phyloP scores from a whole-genome alignment of 345 rosid genomes.

The Crucihimalaya himalaica region DNA sequence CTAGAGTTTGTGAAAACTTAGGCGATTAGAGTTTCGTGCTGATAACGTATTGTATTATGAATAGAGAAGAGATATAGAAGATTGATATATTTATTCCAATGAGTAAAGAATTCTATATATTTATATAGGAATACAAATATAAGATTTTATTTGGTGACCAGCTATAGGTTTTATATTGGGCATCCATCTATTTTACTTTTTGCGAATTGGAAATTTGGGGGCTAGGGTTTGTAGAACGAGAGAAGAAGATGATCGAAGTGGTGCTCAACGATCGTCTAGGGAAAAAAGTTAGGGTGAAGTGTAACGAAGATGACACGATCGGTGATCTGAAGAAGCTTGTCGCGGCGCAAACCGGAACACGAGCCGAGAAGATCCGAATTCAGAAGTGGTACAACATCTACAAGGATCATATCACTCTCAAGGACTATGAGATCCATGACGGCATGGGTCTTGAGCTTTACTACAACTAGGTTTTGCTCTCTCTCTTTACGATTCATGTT shows the following conservation, averaged over 20 bases:
- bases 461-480: slow-evolving; percentile 49
- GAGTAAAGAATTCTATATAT: too few relatives aligned
- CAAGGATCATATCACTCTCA: slow-evolving; percentile 75
- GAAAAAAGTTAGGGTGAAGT: slow-evolving; percentile 79
- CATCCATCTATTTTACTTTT: too few relatives aligned
- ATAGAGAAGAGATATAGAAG: too few relatives aligned
- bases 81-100: too few relatives aligned
- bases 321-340: slow-evolving; percentile 85
- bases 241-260: slow-evolving; percentile 68
- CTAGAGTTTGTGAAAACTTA: too few relatives aligned
- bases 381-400: slow-evolving; percentile 60
- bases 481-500: not conserved
- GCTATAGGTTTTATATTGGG: too few relatives aligned
- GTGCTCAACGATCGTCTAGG: slow-evolving; percentile 73
- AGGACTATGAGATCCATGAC: slow-evolving; percentile 77
- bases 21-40: too few relatives aligned
- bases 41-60: too few relatives aligned
- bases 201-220: not conserved
- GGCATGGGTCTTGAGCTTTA: slow-evolving; percentile 86
- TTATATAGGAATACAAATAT: too few relatives aligned
- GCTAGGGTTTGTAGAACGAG: slow-evolving; percentile 11
- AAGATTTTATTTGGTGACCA: too few relatives aligned
- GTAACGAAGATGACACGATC: slow-evolving; percentile 81
- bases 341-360: slow-evolving; percentile 66
- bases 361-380: slow-evolving; percentile 53